Evolutionary conservation across 1,284 basidiomycete species (phyloP).

Genomic region (Apiotrichum gracile): DNA sequence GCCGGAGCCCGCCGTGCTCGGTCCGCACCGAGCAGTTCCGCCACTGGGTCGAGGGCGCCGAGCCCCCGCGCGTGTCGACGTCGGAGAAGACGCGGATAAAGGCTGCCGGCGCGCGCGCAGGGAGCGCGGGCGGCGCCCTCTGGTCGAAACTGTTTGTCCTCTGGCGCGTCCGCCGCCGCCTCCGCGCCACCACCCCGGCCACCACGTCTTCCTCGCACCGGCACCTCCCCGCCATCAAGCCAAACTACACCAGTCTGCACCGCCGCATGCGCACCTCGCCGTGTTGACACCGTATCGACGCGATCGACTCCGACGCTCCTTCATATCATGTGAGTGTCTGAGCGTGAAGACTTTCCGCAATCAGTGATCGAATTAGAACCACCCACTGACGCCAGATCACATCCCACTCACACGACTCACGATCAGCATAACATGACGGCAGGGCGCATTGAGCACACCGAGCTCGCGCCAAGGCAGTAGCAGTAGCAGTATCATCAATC

Average conservation of each 20-base stretch:
- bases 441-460: background rate
- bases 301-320: background rate
- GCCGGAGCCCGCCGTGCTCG: background rate
- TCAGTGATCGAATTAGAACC: background rate
- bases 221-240: no score
- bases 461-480: background rate
- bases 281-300: background rate
- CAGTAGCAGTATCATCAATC: no score
- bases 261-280: background rate
- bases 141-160: background rate
- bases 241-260: background rate
- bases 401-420: background rate
- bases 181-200: background rate
- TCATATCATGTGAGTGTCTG: background rate
- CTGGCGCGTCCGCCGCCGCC: background rate
- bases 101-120: background rate
- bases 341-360: background rate
- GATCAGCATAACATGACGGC: background rate
- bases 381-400: background rate
- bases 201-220: background rate
- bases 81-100: background rate
- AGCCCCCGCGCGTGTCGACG: background rate
- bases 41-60: constrained; percentile 2
- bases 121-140: background rate
- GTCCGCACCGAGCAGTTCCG: constrained; percentile 4